Conservation (phyloP, 345 rosid genomes). For the Dipteronia sinensis region DNA sequence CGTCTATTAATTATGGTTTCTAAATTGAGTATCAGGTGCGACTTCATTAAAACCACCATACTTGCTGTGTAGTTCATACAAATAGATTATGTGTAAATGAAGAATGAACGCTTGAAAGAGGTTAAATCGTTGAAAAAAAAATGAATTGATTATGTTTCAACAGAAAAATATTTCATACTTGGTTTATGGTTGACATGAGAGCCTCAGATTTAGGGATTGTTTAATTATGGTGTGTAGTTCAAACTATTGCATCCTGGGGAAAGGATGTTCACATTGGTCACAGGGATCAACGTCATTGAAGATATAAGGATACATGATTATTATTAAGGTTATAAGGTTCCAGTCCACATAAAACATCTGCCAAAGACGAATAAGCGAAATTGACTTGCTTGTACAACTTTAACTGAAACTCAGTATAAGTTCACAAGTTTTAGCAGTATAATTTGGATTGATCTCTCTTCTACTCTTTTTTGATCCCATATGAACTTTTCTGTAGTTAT, state of each 20-base stretch:
- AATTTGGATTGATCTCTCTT: neutral
- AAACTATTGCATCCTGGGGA: neutral
- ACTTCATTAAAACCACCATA: neutral
- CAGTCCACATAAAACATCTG: neutral
- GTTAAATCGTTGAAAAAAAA: neutral
- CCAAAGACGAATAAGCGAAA: neutral
- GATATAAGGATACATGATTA: neutral
- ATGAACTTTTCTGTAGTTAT: neutral
- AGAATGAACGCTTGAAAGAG: neutral
- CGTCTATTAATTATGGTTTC: neutral
- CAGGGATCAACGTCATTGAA: neutral
- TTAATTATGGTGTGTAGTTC: neutral
- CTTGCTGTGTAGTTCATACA: neutral
- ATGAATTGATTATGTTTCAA: neutral
- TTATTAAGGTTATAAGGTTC: neutral
- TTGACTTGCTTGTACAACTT: neutral
- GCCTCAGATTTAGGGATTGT: neutral
- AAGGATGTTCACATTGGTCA: neutral
- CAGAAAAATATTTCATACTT: neutral
- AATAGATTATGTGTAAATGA: neutral
- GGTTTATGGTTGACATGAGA: neutral
- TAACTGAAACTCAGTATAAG: neutral
- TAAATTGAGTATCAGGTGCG: neutral
- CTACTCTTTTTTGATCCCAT: neutral
- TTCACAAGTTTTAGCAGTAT: neutral